Conservation (phyloP, 306 rosid genomes). For the Luffa aegyptiaca region DNA sequence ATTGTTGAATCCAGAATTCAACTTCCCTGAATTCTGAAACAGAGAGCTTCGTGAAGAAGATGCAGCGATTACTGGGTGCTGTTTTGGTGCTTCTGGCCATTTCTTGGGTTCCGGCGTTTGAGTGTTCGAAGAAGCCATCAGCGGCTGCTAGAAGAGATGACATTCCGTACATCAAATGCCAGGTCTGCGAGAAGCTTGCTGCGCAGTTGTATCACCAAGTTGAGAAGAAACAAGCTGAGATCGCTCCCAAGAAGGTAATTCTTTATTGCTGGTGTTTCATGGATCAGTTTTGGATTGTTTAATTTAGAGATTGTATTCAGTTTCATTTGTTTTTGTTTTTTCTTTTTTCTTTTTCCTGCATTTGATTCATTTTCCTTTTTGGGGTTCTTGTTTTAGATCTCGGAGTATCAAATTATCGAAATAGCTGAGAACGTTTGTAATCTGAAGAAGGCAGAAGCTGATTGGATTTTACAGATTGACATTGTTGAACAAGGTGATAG, state of each 20-base stretch:
- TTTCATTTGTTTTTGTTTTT: neutral
- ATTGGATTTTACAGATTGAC: conserved; percentile 87
- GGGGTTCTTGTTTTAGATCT: conserved; percentile 42
- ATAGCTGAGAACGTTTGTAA: conserved; percentile 88
- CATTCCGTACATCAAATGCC: conserved; percentile 72
- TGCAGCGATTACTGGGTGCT: conserved; percentile 27
- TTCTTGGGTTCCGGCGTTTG: conserved; percentile 38
- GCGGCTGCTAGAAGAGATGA: conserved; percentile 72
- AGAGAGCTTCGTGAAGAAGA: conserved; percentile 21
- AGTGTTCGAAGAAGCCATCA: conserved; percentile 51
- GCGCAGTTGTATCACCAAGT: conserved; percentile 58
- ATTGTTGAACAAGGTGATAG: conserved; percentile 67
- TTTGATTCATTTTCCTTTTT: conserved; percentile 3
- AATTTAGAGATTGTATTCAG: conserved; percentile 13
- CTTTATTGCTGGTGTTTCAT: conserved; percentile 10
- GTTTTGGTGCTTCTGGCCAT: conserved; percentile 33
- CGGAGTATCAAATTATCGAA: conserved; percentile 85
- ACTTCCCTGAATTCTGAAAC: conserved; percentile 1
- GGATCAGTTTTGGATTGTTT: neutral
- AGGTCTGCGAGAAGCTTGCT: conserved; percentile 86
- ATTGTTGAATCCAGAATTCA: neutral
- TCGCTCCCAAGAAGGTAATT: conserved; percentile 73
- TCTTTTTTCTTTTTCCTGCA: neutral
- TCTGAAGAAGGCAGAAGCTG: conserved; percentile 84
- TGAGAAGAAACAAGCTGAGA: conserved; percentile 59